Evolutionary conservation across 1,284 basidiomycete species (phyloP), one percentile per base, ranked within the genome.

Genomic region (Pseudozyma pruni): DNA sequence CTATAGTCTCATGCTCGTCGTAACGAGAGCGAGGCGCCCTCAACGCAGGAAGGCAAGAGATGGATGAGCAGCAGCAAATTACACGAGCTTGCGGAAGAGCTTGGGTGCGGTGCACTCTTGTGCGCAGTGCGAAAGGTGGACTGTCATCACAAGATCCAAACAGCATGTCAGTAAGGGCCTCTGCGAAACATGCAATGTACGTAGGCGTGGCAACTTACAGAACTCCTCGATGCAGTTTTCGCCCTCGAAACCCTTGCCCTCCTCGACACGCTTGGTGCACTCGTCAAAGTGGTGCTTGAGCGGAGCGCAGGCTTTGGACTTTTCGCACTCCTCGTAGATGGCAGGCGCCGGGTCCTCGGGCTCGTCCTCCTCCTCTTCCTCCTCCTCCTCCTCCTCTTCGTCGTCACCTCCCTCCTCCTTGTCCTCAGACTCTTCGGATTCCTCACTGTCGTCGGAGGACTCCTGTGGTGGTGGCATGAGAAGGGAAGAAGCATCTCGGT

Each of bases 141-240:
- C 67, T 73, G 51, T 17, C 13, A n/a, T 14, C 8, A 31, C 27
- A 32, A 46, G 31, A 32, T 8, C 37, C 23, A 50, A 46, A 41
- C 53, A 41, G 23, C 7, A n/a, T 33, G 43, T 23, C 33, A 16
- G 37, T 5, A 8, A 38, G 14, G n/a, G 23, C 13, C 10, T 23
- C 4, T 17, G 23, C 20, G 31, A n/a, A 32, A n/a, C n/a, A n/a
- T n/a, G n/a, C n/a, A n/a, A n/a, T n/a, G n/a, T n/a, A n/a, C n/a
- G n/a, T n/a, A n/a, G n/a, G n/a, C n/a, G n/a, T 27, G 19, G 8
- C 20, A 17, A 81, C 79, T 70, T 75, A 81, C 78, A 66, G 52
- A 82, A 81, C 53, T 82, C 80, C 54, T 82, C 80, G 41, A 80
- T 75, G 72, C 80, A 82, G 74, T 79, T 78, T 55, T 82, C 80